These are phyloP conservation scores for Euptelea pleiosperma DNA, from an alignment of 164 flowering plant species.

Conservation along the genomic window DNA sequence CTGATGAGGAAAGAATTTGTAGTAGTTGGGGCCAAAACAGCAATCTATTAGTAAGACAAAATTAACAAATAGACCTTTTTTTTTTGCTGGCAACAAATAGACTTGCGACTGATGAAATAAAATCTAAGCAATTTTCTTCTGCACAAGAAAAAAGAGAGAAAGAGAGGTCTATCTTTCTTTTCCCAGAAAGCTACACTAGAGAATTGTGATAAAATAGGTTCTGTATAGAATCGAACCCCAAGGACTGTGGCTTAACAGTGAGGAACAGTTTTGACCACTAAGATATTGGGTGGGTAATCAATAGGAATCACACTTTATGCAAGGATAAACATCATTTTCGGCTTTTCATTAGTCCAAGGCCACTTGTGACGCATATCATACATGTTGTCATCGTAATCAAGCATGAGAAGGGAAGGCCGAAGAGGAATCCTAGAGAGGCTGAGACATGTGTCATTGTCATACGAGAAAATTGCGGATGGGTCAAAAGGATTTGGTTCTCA, in stretches of 20 bases:
- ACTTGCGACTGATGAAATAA: no score
- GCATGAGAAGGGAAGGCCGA: neutral
- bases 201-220: neutral
- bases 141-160: no score
- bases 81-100: no score
- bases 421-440: conserved; percentile 6
- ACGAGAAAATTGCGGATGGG: neutral
- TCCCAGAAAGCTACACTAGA: no score
- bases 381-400: neutral
- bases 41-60: neutral
- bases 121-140: no score
- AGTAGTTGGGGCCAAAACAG: neutral
- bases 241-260: conserved; percentile 2
- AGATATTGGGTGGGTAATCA: conserved; percentile 5
- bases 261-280: neutral
- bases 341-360: conserved; percentile 1
- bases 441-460: neutral
- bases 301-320: neutral
- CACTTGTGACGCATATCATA: neutral
- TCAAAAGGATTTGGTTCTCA: conserved; percentile 3
- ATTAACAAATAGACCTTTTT: no score
- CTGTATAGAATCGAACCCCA: neutral
- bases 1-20: conserved; percentile 10
- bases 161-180: no score
- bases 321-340: neutral